Percentiles rank a stretch among this genome's conserved stretches.
Conservation (phyloP, 352 stramenopile species). For the Globisporangium takayamanum region DNA sequence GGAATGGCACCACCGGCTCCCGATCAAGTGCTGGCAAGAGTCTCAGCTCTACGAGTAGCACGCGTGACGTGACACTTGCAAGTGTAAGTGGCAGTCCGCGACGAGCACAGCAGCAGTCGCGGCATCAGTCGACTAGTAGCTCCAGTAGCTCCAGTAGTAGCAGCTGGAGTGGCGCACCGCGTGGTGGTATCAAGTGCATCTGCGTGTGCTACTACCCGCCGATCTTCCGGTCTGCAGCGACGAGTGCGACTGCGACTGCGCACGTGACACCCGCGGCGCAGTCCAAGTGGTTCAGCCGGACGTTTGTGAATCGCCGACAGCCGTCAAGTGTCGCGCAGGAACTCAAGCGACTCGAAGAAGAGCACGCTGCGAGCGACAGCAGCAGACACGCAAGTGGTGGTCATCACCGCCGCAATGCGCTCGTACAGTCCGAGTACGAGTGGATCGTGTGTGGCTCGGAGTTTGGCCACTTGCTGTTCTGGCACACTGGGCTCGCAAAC, state of each 20-base stretch:
- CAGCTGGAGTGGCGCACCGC: background rate
- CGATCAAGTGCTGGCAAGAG: background rate
- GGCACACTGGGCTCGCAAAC: constrained; percentile 46
- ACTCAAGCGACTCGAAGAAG: constrained; percentile 10
- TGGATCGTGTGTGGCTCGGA: constrained; percentile 65
- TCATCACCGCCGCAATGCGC: constrained; percentile 13
- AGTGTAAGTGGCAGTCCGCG: background rate
- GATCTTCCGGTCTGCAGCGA: constrained; percentile 27
- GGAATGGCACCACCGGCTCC: background rate
- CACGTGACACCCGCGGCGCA: constrained; percentile 13
- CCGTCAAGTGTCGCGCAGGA: constrained; percentile 10
- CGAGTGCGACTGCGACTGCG: constrained; percentile 4
- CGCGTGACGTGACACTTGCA: background rate
- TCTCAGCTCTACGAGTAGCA: background rate
- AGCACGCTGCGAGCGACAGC: background rate
- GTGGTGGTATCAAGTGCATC: constrained; percentile 15
- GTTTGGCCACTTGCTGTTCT: constrained; percentile 61
- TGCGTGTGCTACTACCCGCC: constrained; percentile 57
- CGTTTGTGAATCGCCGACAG: constrained; percentile 21
- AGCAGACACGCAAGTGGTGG: background rate
- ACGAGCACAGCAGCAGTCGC: background rate
- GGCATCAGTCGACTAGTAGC: background rate
- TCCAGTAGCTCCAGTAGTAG: background rate
- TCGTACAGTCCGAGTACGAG: constrained; percentile 44
- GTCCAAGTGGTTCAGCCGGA: constrained; percentile 28